Base-by-base conservation (phyloP, 768 basidiomycete species). In the Leccinum subgranulosum region DNA sequence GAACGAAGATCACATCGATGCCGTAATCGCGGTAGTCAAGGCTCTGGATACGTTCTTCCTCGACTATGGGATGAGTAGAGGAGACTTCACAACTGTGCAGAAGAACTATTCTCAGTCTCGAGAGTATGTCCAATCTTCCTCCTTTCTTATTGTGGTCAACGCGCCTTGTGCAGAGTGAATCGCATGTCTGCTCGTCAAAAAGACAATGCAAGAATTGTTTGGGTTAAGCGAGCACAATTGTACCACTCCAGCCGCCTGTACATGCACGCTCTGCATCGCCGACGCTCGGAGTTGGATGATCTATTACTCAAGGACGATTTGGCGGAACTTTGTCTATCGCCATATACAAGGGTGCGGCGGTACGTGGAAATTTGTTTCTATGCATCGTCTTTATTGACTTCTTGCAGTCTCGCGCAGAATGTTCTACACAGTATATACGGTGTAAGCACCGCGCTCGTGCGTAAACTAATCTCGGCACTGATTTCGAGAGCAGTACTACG, bases 1-100 rank as follows among this genome's bases (percentile, higher is more conserved):
- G 12, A 82, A 81, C 46, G 84, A 92, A 70, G 90, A 93, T 67
- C 89, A 92, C 60, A 88, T 92, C 46, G 95, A 98, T 69, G 88
- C 91, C 5, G 84, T 96, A 31, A 80, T 91, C 33, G 77, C 78
- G 36, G 82, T 92, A 17, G 81, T 85, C 23, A 84, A 84, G 61
- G 86, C 85, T 4, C 86, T 92, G 46, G 91, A 92, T 61, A 82
- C 85, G 2, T 90, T 83, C 65, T 75, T 93, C 64, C 76, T 92
- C 49, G 84, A 84, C 51, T 90, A 90, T 71, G 89, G 82, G 14
- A 75, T 88, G 68, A 82, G 74, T 48, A 74, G 84, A 64, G 73
- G 73, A 52, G 80, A 83, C 53, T 90, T 84, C 61, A 82, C 83
- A 54, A 75, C 80, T 10, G 66, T 88, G 65, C 86, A 87, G 70